A percentile compares a stretch with the other conserved stretches of the same genome.
phyloP scores from a whole-genome alignment of 768 basidiomycete genomes.

The Pisolithus tinctorius region DNA sequence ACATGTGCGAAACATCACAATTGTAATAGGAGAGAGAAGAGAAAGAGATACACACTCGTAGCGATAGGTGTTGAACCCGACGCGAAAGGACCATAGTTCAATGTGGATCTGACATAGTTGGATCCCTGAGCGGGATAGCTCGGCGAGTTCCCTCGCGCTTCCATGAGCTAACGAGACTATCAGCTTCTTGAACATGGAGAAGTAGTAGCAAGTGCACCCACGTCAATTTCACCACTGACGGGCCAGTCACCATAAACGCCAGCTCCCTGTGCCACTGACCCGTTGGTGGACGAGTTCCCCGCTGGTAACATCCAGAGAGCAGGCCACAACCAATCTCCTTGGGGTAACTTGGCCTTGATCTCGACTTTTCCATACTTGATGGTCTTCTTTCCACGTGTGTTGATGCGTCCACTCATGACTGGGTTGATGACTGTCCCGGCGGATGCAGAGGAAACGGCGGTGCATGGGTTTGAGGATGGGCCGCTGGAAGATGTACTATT shows the following conservation, averaged over 20 bases:
- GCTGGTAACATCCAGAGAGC: conserved; percentile 28
- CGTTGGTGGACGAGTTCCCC: conserved; percentile 10
- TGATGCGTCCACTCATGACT: conserved; percentile 47
- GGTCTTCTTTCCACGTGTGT: conserved; percentile 39
- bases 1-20: neutral
- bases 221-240: conserved; percentile 51
- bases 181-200: neutral
- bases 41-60: conserved; percentile 8
- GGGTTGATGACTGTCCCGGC: conserved; percentile 40
- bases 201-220: conserved; percentile 24
- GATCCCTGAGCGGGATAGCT: conserved; percentile 36
- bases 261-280: conserved; percentile 5
- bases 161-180: conserved; percentile 39
- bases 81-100: conserved; percentile 62
- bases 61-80: conserved; percentile 27
- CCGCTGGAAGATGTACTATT: conserved; percentile 9
- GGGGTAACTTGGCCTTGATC: conserved; percentile 54
- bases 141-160: conserved; percentile 44
- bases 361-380: conserved; percentile 56
- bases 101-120: conserved; percentile 45
- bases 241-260: conserved; percentile 39
- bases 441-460: conserved; percentile 33
- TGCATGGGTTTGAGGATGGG: conserved; percentile 35
- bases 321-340: conserved; percentile 37
- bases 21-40: neutral